Percentiles rank a stretch among this genome's conserved stretches.
Conservation (phyloP, 2,329 filamentous ascomycete species). For the Rutstroemia sp. region DNA sequence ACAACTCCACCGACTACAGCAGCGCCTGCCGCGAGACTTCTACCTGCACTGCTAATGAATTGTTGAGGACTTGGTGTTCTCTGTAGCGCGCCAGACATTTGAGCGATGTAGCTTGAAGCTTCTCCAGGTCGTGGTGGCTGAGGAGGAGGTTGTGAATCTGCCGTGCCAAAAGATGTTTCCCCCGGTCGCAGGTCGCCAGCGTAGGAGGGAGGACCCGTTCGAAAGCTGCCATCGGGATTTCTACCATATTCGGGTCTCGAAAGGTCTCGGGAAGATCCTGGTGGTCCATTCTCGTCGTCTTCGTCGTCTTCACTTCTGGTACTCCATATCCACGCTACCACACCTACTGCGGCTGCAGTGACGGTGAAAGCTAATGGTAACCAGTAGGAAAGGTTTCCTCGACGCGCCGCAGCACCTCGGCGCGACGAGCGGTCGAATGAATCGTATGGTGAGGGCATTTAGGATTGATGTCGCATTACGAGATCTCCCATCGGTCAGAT, state of each 20-base stretch:
- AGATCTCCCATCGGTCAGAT: conserved; percentile 12
- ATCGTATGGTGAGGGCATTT: conserved; percentile 63
- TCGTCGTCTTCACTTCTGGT: conserved; percentile 69
- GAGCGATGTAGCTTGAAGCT: conserved; percentile 58
- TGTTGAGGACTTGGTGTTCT: conserved; percentile 83
- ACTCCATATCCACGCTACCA: conserved; percentile 91
- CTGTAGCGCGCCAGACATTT: conserved; percentile 73
- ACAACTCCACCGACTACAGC: conserved; percentile 77
- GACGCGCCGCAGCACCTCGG: conserved; percentile 39
- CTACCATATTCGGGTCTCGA: conserved; percentile 34
- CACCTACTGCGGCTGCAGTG: conserved; percentile 76
- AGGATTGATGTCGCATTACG: conserved; percentile 24
- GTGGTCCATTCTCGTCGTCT: conserved; percentile 37
- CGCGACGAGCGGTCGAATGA: conserved; percentile 38
- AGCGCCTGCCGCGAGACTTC: conserved; percentile 72
- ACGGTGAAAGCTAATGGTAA: conserved; percentile 81
- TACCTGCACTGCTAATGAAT: conserved; percentile 76
- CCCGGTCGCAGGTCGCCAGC: conserved; percentile 33
- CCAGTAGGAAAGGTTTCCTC: conserved; percentile 72
- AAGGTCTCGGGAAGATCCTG: conserved; percentile 37
- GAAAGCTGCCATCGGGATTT: conserved; percentile 26
- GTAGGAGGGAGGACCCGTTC: conserved; percentile 34
- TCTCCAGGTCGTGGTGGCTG: conserved; percentile 34
- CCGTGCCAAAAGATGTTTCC: conserved; percentile 37
- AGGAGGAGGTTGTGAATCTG: conserved; percentile 17